phyloP scores from a whole-genome alignment of 805 yeast species.

The Ascoidea rubescens region DNA sequence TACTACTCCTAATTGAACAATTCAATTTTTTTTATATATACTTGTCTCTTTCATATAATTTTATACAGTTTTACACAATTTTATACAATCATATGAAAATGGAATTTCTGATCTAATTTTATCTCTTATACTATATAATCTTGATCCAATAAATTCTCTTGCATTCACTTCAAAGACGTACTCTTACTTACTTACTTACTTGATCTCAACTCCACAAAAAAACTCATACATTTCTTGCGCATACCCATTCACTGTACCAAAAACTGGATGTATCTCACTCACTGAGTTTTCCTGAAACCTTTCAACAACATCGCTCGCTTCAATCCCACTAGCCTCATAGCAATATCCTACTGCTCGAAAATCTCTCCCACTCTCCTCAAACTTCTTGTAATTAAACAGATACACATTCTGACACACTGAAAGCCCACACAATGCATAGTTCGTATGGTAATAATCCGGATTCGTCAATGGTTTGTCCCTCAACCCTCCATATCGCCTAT shows the following conservation, averaged over 20 bases:
- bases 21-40: no score
- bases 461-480: conserved; percentile 74
- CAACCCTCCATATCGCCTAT: conserved; percentile 49
- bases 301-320: neutral
- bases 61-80: no score
- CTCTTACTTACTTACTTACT: neutral
- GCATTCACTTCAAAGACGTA: neutral
- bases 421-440: conserved; percentile 70
- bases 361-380: conserved; percentile 4
- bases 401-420: conserved; percentile 39
- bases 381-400: conserved; percentile 11
- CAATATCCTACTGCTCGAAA: conserved; percentile 13
- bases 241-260: neutral
- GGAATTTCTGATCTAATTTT: no score
- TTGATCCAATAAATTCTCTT: no score
- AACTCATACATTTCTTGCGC: neutral
- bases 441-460: conserved; percentile 85
- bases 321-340: neutral
- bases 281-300: neutral
- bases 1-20: no score
- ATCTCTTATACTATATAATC: no score
- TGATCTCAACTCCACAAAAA: neutral
- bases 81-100: no score
- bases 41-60: no score
- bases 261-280: neutral